Conservation (phyloP, 441 rosid genomes). For the Cnidoscolus chayamansa region DNA sequence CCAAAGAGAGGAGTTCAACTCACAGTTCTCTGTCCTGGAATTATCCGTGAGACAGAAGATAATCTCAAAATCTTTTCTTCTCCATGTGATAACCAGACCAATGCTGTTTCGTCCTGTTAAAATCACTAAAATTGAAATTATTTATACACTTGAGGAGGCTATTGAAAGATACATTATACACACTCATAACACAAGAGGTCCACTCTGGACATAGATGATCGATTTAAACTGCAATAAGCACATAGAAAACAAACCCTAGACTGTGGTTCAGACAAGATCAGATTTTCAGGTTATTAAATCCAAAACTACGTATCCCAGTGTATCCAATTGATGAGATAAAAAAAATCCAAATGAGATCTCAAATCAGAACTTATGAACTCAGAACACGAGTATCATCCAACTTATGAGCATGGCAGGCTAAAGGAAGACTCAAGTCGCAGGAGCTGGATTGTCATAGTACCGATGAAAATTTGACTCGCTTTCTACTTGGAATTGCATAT, state of each 20-base stretch:
- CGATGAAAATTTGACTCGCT: neutral
- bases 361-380: neutral
- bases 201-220: neutral
- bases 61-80: conserved; percentile 58
- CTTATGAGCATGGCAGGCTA: neutral
- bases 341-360: neutral
- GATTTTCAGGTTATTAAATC: neutral
- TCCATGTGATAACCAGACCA: conserved; percentile 78
- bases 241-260: neutral
- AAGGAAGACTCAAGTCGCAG: neutral
- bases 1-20: conserved; percentile 29
- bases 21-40: conserved; percentile 94
- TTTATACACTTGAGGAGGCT: conserved; percentile 27
- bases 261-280: neutral
- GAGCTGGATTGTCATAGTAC: neutral
- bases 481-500: neutral
- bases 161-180: conserved; percentile 14
- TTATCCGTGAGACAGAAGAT: conserved; percentile 51
- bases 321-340: neutral
- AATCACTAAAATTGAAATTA: conserved; percentile 43
- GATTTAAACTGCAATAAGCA: neutral
- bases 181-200: neutral
- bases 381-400: neutral
- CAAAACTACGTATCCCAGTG: neutral
- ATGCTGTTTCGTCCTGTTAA: conserved; percentile 73